These are phyloP conservation scores for Fusarium sp. DNA, from an alignment of 2,329 filamentous ascomycete species.

Conservation along the genomic window DNA sequence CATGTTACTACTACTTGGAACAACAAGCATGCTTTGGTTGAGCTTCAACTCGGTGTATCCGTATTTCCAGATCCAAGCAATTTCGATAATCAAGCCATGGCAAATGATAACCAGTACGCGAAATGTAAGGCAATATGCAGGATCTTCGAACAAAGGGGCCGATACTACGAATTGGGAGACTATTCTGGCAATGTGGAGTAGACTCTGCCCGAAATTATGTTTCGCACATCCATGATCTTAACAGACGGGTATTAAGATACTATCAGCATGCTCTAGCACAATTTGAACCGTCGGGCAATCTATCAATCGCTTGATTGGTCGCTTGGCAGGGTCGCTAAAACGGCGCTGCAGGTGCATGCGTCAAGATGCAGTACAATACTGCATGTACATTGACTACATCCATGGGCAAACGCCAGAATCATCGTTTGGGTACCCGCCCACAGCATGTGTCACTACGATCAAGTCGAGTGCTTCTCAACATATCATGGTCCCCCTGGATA, in stretches of 20 bases:
- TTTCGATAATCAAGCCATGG: slow-evolving; percentile 36
- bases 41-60: slow-evolving; percentile 32
- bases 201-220: slow-evolving; percentile 46
- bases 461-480: slow-evolving; percentile 24
- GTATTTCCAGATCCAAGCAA: slow-evolving; percentile 30
- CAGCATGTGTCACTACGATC: slow-evolving; percentile 31
- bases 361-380: slow-evolving; percentile 32
- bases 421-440: slow-evolving; percentile 22
- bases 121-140: slow-evolving; percentile 30
- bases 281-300: slow-evolving; percentile 19
- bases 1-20: slow-evolving; percentile 2
- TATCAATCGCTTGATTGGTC: slow-evolving; percentile 34
- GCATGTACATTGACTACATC: slow-evolving; percentile 21
- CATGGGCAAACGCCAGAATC: slow-evolving; percentile 39
- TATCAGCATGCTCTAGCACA: slow-evolving; percentile 41
- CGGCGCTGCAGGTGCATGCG: slow-evolving; percentile 45
- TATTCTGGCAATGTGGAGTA: slow-evolving; percentile 39
- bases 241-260: slow-evolving; percentile 40
- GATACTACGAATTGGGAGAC: slow-evolving; percentile 35
- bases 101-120: slow-evolving; percentile 33
- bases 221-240: slow-evolving; percentile 46
- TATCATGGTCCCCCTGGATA: neutral
- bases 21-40: slow-evolving; percentile 22
- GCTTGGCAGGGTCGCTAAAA: slow-evolving; percentile 41
- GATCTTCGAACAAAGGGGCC: slow-evolving; percentile 40